A percentile compares a stretch with the other conserved stretches of the same genome.
These are phyloP conservation scores for Trichoderma harzianum DNA, from an alignment of 2,329 filamentous ascomycete species.

Conservation along the genomic window DNA sequence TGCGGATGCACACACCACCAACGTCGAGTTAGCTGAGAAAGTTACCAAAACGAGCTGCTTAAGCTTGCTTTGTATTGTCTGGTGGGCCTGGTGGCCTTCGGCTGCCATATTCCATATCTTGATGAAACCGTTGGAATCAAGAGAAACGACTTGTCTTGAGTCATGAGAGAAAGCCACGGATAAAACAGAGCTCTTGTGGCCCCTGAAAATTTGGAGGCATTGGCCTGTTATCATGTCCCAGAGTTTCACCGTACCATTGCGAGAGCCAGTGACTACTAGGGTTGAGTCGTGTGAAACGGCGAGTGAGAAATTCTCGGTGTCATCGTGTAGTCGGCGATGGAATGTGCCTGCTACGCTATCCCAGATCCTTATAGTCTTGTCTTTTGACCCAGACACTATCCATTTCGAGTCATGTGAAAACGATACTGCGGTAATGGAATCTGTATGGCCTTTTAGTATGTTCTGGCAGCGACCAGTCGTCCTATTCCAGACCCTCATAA, in stretches of 20 bases:
- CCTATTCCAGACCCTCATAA: too few species aligned
- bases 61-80: background rate
- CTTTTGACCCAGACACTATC: background rate
- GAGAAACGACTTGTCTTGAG: background rate
- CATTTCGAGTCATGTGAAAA: background rate
- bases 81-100: background rate
- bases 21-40: background rate
- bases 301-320: background rate
- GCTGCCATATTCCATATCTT: background rate
- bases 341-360: background rate
- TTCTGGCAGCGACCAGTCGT: too few species aligned
- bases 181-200: rapidly evolving
- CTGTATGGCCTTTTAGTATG: too few species aligned
- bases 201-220: rapidly evolving
- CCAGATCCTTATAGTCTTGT: background rate
- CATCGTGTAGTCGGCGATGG: background rate
- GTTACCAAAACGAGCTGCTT: background rate
- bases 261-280: background rate
- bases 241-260: background rate
- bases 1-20: background rate
- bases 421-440: background rate
- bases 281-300: background rate
- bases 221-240: background rate
- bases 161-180: background rate
- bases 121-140: too few species aligned